These are phyloP conservation scores for Coffea humblotiana DNA, from an alignment of 305 asterid species.

Conservation along the genomic window DNA sequence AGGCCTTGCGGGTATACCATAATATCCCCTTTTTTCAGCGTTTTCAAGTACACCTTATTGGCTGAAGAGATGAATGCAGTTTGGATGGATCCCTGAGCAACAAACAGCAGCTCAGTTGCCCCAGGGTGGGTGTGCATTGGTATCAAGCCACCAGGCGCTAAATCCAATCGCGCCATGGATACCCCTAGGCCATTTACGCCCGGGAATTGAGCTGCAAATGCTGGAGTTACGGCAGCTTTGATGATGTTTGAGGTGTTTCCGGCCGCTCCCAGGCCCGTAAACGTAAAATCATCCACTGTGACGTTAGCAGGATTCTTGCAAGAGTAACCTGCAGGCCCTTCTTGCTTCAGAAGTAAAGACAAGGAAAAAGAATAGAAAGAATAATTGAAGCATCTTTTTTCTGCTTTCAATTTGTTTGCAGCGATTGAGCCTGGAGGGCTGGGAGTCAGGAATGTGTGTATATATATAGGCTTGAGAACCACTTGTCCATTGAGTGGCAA, in stretches of 20 bases:
- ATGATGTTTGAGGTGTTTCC: slow-evolving; percentile 71
- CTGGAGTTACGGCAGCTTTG: slow-evolving; percentile 62
- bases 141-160: slow-evolving; percentile 56
- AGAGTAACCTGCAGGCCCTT: slow-evolving; percentile 53
- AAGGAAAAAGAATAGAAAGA: slow-evolving; percentile 33
- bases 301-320: slow-evolving; percentile 60
- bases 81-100: slow-evolving; percentile 41
- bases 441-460: not conserved
- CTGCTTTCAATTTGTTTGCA: not conserved
- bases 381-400: slow-evolving; percentile 32
- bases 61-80: slow-evolving; percentile 59
- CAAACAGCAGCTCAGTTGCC: slow-evolving; percentile 55
- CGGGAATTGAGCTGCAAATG: slow-evolving; percentile 66
- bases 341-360: slow-evolving; percentile 30
- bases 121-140: slow-evolving; percentile 86
- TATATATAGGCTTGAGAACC: not conserved
- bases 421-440: not conserved
- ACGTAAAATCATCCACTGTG: slow-evolving; percentile 48
- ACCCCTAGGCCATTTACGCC: slow-evolving; percentile 70
- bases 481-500: not conserved
- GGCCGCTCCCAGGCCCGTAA: slow-evolving; percentile 41
- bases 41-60: slow-evolving; percentile 49
- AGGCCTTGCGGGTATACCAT: slow-evolving; percentile 70
- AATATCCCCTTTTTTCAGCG: slow-evolving; percentile 54
- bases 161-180: slow-evolving; percentile 62